Base-by-base conservation (phyloP, 352 stramenopile species). In the Globisporangium sylvaticum region DNA sequence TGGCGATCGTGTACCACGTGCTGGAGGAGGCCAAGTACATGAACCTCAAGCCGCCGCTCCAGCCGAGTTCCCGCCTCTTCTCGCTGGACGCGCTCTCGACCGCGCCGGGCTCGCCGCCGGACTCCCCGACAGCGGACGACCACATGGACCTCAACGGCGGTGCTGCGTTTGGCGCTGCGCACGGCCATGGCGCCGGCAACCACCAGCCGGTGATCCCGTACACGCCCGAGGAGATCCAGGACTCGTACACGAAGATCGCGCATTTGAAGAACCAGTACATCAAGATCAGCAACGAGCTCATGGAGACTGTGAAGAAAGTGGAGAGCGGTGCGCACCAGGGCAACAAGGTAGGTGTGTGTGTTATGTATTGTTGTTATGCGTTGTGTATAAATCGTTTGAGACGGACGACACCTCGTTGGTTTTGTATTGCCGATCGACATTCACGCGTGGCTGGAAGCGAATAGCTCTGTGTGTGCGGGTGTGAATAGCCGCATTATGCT, bases 221-320 rank as follows among this genome's bases (percentile, higher is more conserved):
- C 70, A 76, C 78, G n/a, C 81, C 78, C 18, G 87, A 95, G 64
- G 87, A 95, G 73, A 91, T 94, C 52, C 86, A 92, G 72, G 87
- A 95, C 67, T 92, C 87, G 66, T 95, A 88, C 70, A 91, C 87
- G 64, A 91, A 88, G 65, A 88, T 95, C 58, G 80, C 81, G 68
- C 75, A 77, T 52, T 73, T 95, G 31, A 92, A 94, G 72, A 83
- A 72, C 44, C 84, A 91, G 68, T 95, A 95, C 74, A 80, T 89
- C 29, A 88, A 89, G 63, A 75, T 90, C 65, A 92, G 83, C 60
- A 73, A 58, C 5, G 82, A 94, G 54, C 66, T 95, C 50, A 67
- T 88, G 58, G 77, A 81, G 39, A 64, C 79, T 4, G 58, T 94
- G 44, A 84, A 88, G 68, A 65, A 88, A 56, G 62, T 81, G 8